Percentiles rank a stretch among this genome's conserved stretches.
Evolutionary conservation across 1,139 yeast species (phyloP).

Genomic region (Blastobotrys capitulatus): DNA sequence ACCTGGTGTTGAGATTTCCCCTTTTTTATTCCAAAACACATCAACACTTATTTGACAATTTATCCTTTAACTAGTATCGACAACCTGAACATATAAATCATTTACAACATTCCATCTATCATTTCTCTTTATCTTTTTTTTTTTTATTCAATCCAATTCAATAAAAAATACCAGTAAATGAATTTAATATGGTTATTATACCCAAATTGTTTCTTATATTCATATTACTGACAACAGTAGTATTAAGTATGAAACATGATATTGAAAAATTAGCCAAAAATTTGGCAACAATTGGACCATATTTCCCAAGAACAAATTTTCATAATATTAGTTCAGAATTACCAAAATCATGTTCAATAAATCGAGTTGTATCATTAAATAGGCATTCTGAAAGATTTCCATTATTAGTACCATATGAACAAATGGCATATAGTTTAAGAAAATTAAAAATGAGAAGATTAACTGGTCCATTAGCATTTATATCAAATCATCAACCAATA

Average conservation of each 20-base stretch:
- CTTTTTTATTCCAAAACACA: no score
- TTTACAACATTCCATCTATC: no score
- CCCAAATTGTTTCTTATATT: no score
- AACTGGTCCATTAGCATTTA: conserved; percentile 17
- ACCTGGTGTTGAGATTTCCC: no score
- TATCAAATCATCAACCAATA: conserved; percentile 14
- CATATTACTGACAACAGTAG: no score
- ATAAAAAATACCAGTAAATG: no score
- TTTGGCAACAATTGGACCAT: neutral
- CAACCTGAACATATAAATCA: no score
- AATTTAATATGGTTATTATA: no score
- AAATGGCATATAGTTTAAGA: neutral
- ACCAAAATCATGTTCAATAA: conserved; percentile 14
- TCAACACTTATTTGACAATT: no score
- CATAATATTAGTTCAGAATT: neutral
- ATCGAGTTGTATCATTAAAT: conserved; percentile 19
- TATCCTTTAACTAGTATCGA: no score
- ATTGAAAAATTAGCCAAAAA: neutral
- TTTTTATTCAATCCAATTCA: no score
- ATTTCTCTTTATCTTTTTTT: no score
- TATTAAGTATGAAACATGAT: neutral
- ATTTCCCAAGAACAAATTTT: neutral
- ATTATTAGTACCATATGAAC: conserved; percentile 7
- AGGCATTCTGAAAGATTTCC: conserved; percentile 22
- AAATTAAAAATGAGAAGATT: conserved; percentile 8